phyloP scores from a whole-genome alignment of 2,329 filamentous ascomycete species.

The Graphilbum fragrans region DNA sequence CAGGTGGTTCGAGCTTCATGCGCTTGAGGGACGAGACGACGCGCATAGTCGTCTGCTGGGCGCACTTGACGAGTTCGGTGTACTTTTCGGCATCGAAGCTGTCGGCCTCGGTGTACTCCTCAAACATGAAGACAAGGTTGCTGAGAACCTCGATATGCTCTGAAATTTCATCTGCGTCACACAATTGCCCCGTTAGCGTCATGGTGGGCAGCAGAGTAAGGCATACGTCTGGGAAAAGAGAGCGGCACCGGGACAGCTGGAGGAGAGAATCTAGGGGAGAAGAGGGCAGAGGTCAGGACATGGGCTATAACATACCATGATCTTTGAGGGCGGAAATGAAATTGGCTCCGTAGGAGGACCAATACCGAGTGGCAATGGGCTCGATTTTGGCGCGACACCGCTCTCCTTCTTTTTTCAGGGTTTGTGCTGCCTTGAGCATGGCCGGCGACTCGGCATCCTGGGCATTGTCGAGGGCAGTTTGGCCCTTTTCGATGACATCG shows the following conservation, averaged over 20 bases:
- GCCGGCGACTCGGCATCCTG: slow-evolving; percentile 22
- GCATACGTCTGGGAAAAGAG: background rate
- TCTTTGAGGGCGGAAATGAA: slow-evolving; percentile 41
- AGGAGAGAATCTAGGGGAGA: background rate
- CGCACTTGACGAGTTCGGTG: slow-evolving; percentile 31
- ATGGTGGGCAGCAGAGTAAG: background rate
- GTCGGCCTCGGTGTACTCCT: slow-evolving; percentile 37
- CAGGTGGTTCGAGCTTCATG: slow-evolving; percentile 33
- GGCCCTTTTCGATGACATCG: slow-evolving; percentile 40
- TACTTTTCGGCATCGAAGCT: slow-evolving; percentile 39
- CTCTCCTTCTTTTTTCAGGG: slow-evolving; percentile 23
- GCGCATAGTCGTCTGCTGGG: slow-evolving; percentile 33
- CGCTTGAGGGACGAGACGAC: slow-evolving; percentile 39
- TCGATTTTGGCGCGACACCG: slow-evolving; percentile 32
- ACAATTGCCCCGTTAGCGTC: too few relatives aligned
- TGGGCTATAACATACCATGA: slow-evolving; percentile 28
- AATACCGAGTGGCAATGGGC: slow-evolving; percentile 34
- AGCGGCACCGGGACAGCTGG: background rate
- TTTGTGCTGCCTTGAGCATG: slow-evolving; percentile 36
- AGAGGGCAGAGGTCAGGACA: too few relatives aligned
- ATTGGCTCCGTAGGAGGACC: slow-evolving; percentile 33
- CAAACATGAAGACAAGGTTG: slow-evolving; percentile 43
- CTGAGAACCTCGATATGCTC: slow-evolving; percentile 33
- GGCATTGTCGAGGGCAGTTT: slow-evolving; percentile 33
- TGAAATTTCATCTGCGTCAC: slow-evolving; percentile 34